These are phyloP conservation scores for Panellus pusillus DNA, from an alignment of 768 basidiomycete genomes.

Conservation along the genomic window DNA sequence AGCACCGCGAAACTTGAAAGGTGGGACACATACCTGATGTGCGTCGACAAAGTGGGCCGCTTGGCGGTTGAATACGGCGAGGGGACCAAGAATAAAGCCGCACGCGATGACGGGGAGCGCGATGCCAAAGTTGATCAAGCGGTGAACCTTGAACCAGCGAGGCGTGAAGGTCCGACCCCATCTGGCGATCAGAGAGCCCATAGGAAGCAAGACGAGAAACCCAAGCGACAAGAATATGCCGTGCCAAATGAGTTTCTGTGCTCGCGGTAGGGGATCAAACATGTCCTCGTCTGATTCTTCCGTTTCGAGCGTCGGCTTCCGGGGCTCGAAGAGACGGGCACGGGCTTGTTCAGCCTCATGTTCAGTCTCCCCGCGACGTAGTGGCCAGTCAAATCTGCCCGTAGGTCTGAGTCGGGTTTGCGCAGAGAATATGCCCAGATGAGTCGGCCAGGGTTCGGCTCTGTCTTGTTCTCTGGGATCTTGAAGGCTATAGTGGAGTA, in stretches of 20 bases:
- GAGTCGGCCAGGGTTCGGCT: conserved; percentile 23
- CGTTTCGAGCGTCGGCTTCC: conserved; percentile 1
- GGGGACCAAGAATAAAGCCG: conserved; percentile 49
- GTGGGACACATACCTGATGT: conserved; percentile 43
- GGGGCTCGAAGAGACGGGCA: conserved; percentile 21
- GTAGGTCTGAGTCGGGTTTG: conserved; percentile 26
- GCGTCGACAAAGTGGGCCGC: conserved; percentile 44
- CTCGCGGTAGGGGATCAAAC: conserved; percentile 25
- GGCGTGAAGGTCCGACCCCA: conserved; percentile 51
- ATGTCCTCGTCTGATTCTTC: conserved; percentile 11
- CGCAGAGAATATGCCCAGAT: conserved; percentile 43
- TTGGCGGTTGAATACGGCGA: conserved; percentile 43
- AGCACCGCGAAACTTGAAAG: neutral
- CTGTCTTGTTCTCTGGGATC: conserved; percentile 39
- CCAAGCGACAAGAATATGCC: conserved; percentile 52
- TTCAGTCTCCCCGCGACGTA: conserved; percentile 35
- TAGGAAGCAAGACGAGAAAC: conserved; percentile 56
- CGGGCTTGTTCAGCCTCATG: conserved; percentile 35
- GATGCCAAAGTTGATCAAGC: conserved; percentile 46
- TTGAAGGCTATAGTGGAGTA: conserved; percentile 43
- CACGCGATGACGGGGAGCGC: conserved; percentile 49
- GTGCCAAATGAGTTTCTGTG: conserved; percentile 52
- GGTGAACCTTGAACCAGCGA: conserved; percentile 60
- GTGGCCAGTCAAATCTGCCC: conserved; percentile 30
- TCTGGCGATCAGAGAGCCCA: conserved; percentile 53